phyloP scores from a whole-genome alignment of 2,329 filamentous ascomycete genomes.

The Colletotrichum limetticola region DNA sequence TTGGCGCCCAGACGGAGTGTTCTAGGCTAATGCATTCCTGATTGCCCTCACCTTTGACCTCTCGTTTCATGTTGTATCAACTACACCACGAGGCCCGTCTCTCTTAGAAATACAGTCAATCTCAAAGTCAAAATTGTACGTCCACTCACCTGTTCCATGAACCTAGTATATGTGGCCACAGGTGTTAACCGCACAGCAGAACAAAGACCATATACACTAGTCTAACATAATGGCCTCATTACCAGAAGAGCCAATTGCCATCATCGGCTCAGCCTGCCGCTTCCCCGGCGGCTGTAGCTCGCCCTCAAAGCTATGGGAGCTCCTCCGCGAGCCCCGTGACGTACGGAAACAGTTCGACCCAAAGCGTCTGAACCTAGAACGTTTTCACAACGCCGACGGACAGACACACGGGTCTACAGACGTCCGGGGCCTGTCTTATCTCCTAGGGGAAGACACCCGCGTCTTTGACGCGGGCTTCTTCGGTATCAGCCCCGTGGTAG shows the following conservation, averaged over 20 bases:
- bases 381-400: slow-evolving; percentile 37
- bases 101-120: neutral
- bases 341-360: neutral
- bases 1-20: neutral
- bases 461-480: slow-evolving; percentile 42
- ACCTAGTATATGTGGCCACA: too few relatives aligned
- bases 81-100: neutral
- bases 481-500: slow-evolving; percentile 35
- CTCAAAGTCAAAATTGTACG: neutral
- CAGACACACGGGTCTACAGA: neutral
- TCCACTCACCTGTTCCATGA: neutral
- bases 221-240: too few relatives aligned
- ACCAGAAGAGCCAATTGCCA: slow-evolving; percentile 37
- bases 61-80: neutral
- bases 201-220: too few relatives aligned
- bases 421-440: neutral
- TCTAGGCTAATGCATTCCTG: neutral
- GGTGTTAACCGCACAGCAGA: too few relatives aligned
- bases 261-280: slow-evolving; percentile 44
- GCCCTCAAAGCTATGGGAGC: slow-evolving; percentile 42
- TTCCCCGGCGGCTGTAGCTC: slow-evolving; percentile 40
- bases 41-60: neutral
- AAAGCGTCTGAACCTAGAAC: slow-evolving; percentile 37
- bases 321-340: slow-evolving; percentile 39
- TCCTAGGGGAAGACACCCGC: slow-evolving; percentile 33